phyloP scores from a whole-genome alignment of 1,284 basidiomycete species.

The Malassezia restricta region DNA sequence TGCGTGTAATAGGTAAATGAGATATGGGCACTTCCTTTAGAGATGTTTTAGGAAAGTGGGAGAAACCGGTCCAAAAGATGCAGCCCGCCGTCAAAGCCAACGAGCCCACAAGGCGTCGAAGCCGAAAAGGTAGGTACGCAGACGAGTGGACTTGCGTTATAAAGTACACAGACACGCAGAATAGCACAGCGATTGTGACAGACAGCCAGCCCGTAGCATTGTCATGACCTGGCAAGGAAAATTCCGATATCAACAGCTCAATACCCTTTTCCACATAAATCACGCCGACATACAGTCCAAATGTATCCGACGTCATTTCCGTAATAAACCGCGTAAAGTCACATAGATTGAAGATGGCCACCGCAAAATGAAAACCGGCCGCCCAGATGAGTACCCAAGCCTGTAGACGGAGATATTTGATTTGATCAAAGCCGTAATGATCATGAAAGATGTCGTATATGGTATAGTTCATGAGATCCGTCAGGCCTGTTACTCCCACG shows the following conservation, averaged over 20 bases:
- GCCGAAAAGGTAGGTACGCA: slow-evolving; percentile 43
- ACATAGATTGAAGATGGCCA: slow-evolving; percentile 61
- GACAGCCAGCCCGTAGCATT: slow-evolving; percentile 48
- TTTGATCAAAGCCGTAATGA: slow-evolving; percentile 31
- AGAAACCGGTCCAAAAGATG: slow-evolving; percentile 49
- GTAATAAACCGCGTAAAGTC: slow-evolving; percentile 46
- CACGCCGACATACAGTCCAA: slow-evolving; percentile 57
- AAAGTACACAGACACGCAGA: slow-evolving; percentile 47
- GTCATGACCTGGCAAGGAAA: slow-evolving; percentile 32
- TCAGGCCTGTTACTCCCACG: slow-evolving; percentile 75
- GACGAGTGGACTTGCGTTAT: slow-evolving; percentile 30
- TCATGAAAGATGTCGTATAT: slow-evolving; percentile 40
- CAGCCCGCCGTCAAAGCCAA: slow-evolving; percentile 47
- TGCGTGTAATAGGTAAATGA: slow-evolving; percentile 42
- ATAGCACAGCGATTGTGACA: slow-evolving; percentile 48
- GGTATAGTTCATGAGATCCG: slow-evolving; percentile 45
- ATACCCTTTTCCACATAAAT: slow-evolving; percentile 48
- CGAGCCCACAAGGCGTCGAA: slow-evolving; percentile 44
- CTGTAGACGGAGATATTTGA: slow-evolving; percentile 36
- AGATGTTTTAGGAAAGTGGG: slow-evolving; percentile 44
- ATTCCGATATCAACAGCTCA: slow-evolving; percentile 48
- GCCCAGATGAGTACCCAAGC: slow-evolving; percentile 82
- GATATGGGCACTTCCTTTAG: slow-evolving; percentile 30
- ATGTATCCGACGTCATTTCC: slow-evolving; percentile 85
- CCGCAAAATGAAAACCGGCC: slow-evolving; percentile 79